Conservation (phyloP, 345 rosid genomes). For the Geranium rotundifolium region DNA sequence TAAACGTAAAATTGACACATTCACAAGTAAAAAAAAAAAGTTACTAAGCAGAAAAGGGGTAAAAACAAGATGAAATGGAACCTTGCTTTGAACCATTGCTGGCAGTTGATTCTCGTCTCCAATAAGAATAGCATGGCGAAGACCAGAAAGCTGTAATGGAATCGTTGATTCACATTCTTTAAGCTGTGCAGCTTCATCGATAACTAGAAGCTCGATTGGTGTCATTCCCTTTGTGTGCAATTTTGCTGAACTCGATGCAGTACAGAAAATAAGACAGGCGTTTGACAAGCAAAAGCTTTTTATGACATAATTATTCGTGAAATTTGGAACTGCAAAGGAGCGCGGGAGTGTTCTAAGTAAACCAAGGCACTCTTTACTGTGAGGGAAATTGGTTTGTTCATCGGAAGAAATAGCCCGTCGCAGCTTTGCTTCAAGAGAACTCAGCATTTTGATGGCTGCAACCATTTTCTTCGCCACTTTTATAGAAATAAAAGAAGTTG, state of each 20-base stretch:
- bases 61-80: no score
- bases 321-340: neutral
- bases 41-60: no score
- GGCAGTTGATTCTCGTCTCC: constrained; percentile 11
- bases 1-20: neutral
- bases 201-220: neutral
- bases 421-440: neutral
- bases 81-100: constrained; percentile 9
- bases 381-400: neutral
- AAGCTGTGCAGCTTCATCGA: constrained; percentile 2
- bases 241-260: neutral
- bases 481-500: neutral
- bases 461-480: neutral
- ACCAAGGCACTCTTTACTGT: neutral
- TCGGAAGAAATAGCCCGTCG: neutral
- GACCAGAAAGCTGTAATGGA: neutral
- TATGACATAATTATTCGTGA: neutral
- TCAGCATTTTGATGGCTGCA: neutral
- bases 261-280: neutral
- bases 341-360: neutral
- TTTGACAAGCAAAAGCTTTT: neutral
- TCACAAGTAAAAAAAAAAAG: no score
- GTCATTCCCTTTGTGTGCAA: neutral
- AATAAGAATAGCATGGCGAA: constrained; percentile 6
- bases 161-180: constrained; percentile 2